Evolutionary conservation across 2,329 filamentous ascomycete species (phyloP).

Genomic region (Beauveria sp.): DNA sequence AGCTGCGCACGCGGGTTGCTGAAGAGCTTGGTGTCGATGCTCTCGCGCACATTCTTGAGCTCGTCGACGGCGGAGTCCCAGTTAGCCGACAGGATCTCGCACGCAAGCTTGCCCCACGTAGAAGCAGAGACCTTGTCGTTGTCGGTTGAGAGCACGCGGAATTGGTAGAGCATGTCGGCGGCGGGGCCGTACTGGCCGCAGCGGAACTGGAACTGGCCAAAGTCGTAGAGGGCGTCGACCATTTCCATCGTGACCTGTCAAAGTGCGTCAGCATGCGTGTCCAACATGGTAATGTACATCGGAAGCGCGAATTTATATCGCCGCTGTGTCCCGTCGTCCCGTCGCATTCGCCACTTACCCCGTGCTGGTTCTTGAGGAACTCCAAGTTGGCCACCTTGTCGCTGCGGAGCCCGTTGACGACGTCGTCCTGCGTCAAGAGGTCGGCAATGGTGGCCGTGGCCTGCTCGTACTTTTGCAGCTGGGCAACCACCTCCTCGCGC

Average conservation of each 20-base stretch:
- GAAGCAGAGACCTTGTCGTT: slow-evolving; percentile 95
- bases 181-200: slow-evolving; percentile 89
- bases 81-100: slow-evolving; percentile 88
- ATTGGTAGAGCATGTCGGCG: slow-evolving; percentile 90
- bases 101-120: slow-evolving; percentile 96
- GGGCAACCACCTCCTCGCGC: slow-evolving; percentile 78
- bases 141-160: slow-evolving; percentile 95
- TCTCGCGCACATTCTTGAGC: slow-evolving; percentile 81
- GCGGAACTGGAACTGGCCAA: slow-evolving; percentile 95
- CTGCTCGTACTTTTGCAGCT: slow-evolving; percentile 76
- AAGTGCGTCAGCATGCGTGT: no score
- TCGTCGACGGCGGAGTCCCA: slow-evolving; percentile 94
- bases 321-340: no score
- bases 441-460: slow-evolving; percentile 84
- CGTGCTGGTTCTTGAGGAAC: slow-evolving; percentile 94
- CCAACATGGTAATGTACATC: no score
- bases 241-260: slow-evolving; percentile 77
- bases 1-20: slow-evolving; percentile 94
- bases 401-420: slow-evolving; percentile 82
- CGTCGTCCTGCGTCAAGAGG: slow-evolving; percentile 78
- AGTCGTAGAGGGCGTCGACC: slow-evolving; percentile 93
- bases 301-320: no score
- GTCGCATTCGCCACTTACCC: slow-evolving; percentile 44
- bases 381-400: slow-evolving; percentile 99
- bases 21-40: slow-evolving; percentile 90